phyloP scores from a whole-genome alignment of 2,329 filamentous ascomycete genomes.

The Penicillium janthinellum region DNA sequence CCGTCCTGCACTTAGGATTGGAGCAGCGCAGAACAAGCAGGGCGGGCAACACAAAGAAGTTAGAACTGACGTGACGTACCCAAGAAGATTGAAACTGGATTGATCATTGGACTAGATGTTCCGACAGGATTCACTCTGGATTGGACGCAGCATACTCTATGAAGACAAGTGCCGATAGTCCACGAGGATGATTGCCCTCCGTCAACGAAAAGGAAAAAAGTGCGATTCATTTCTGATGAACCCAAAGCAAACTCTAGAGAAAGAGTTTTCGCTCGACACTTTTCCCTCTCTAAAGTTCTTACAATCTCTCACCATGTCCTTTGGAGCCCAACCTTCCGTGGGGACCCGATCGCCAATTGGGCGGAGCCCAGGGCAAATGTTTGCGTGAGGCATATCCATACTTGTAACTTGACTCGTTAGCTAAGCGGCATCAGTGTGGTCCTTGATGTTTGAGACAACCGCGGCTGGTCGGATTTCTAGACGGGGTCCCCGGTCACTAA shows the following conservation, averaged over 20 bases:
- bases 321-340: conserved; percentile 5
- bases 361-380: not conserved
- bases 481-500: not conserved
- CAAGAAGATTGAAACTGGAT: not conserved
- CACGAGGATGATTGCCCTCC: not conserved
- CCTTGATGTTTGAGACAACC: not conserved
- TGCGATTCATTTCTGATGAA: not conserved
- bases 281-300: no score
- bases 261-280: not conserved
- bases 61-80: not conserved
- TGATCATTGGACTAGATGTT: not conserved
- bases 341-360: conserved; percentile 1
- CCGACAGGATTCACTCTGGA: not conserved
- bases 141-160: not conserved
- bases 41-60: not conserved
- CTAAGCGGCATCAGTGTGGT: not conserved
- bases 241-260: not conserved
- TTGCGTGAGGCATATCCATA: conserved; percentile 7
- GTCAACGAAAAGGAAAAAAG: not conserved
- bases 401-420: not conserved
- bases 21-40: not conserved
- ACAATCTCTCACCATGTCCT: not conserved
- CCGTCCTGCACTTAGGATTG: not conserved
- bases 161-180: conserved; percentile 6
- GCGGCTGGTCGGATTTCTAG: not conserved